Evolutionary conservation across 2,329 filamentous ascomycete genomes (phyloP), one percentile per base, ranked within the genome.

Genomic region (Ophiocordyceps robertsii): DNA sequence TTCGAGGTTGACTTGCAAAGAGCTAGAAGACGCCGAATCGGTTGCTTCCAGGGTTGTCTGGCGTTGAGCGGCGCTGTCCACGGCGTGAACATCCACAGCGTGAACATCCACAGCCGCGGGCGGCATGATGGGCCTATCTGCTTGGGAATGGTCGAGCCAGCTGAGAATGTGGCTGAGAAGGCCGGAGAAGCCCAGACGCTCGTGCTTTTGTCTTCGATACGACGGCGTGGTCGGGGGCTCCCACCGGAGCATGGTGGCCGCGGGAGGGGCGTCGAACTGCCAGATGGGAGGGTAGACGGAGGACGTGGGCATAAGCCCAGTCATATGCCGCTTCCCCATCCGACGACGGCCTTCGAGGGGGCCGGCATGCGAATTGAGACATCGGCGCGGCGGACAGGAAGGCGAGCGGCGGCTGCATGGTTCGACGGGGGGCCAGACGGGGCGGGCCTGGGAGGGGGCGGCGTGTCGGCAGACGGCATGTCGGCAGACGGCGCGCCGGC

Each of bases 301-400:
- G 19, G 64, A 54, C 9, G 61, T 53, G 24, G 68, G 63, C 43
- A 69, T 59, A 44, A 73, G 55, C 41, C 66, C 72, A 17, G 68
- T 71, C 64, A 77, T 73, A 41, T 66, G 67, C 43, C 74, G 67
- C 53, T 66, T 74, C 31, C 72, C 71, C 17, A 69, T 51, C 7
- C 73, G 66, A 29, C 69, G 70, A 29, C 70, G 67, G 51, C 64
- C 68, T 56, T 78, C 75, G 47, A 78, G 61, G 1, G 73, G 73
- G 0, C 73, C 74, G 0, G 70, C 68, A 7, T 68, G 61, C 24
- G 67, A 70, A 51, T 61, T 65, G 12, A 67, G 47, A 29, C 46
- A 50, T 39, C 64, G 56, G 21, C 48, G 46, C 5, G 52, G 41
- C 19, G 19, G 19, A 19, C 19, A 19, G n/a, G 37, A 27, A 17